A percentile compares a stretch with the other conserved stretches of the same genome.
Conservation (phyloP, 1,284 basidiomycete genomes). For the Ustanciosporium gigantosporum region DNA sequence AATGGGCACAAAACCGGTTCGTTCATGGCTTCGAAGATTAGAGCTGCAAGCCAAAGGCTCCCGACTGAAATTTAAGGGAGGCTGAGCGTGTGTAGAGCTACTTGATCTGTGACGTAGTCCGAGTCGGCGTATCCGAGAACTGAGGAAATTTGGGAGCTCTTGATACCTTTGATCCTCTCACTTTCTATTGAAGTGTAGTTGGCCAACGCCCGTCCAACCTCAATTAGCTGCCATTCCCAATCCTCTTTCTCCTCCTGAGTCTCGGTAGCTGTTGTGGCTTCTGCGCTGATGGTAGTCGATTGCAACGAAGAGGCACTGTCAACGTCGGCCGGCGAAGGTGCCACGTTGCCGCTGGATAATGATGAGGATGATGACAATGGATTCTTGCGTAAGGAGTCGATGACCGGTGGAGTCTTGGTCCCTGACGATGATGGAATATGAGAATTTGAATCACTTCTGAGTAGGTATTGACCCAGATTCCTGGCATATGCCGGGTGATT, state of each 20-base stretch:
- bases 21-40: too few species aligned
- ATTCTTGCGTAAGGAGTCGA: slow-evolving; percentile 31
- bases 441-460: slow-evolving; percentile 14
- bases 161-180: slow-evolving; percentile 75
- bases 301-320: neutral
- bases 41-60: too few species aligned
- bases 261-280: neutral
- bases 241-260: slow-evolving; percentile 1
- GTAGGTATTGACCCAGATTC: slow-evolving; percentile 23
- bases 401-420: slow-evolving; percentile 19
- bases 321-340: neutral
- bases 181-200: slow-evolving; percentile 97
- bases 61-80: too few species aligned
- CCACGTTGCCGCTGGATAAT: neutral
- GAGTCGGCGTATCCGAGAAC: slow-evolving; percentile 90
- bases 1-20: too few species aligned
- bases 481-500: neutral
- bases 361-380: neutral
- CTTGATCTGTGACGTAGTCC: slow-evolving; percentile 85
- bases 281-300: neutral
- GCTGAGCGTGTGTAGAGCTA: slow-evolving; percentile 38
- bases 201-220: slow-evolving; percentile 89
- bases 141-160: slow-evolving; percentile 72
- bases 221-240: slow-evolving; percentile 73
- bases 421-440: too few species aligned